Conservation (phyloP, 2,329 filamentous ascomycete species). For the Tolypocladium endophyticum region DNA sequence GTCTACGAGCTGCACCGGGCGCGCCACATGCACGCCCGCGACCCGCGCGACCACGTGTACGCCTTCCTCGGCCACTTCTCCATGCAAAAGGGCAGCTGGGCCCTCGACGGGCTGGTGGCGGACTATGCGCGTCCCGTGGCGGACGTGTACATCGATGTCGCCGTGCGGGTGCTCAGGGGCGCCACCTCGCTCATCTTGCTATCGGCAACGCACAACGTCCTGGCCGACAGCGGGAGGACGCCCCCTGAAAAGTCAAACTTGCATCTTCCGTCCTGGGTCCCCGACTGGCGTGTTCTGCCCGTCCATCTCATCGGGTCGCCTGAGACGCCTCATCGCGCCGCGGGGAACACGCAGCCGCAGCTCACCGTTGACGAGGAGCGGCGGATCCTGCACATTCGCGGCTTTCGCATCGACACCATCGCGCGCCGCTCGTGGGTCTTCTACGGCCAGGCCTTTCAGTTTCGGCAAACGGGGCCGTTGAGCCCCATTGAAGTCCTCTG, state of each 20-base stretch:
- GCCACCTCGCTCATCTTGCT: conserved; percentile 18
- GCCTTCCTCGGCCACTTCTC: conserved; percentile 26
- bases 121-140: conserved; percentile 19
- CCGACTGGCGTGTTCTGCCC: conserved; percentile 23
- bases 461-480: conserved; percentile 5
- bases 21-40: conserved; percentile 19
- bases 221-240: background rate
- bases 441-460: conserved; percentile 19
- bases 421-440: conserved; percentile 16
- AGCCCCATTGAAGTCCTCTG: conserved; percentile 19
- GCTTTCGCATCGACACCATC: conserved; percentile 16
- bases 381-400: conserved; percentile 15
- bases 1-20: conserved; percentile 25
- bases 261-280: conserved; percentile 24
- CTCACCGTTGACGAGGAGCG: conserved; percentile 14
- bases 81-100: conserved; percentile 10
- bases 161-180: conserved; percentile 15
- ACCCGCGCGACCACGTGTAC: conserved; percentile 23
- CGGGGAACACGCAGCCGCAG: conserved; percentile 13
- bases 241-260: background rate
- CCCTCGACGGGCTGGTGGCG: conserved; percentile 12
- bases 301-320: conserved; percentile 21
- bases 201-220: conserved; percentile 14
- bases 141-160: conserved; percentile 23
- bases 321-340: conserved; percentile 18